Conservation (phyloP, 1,139 yeast species). For the Saccharomyces hybrid region DNA sequence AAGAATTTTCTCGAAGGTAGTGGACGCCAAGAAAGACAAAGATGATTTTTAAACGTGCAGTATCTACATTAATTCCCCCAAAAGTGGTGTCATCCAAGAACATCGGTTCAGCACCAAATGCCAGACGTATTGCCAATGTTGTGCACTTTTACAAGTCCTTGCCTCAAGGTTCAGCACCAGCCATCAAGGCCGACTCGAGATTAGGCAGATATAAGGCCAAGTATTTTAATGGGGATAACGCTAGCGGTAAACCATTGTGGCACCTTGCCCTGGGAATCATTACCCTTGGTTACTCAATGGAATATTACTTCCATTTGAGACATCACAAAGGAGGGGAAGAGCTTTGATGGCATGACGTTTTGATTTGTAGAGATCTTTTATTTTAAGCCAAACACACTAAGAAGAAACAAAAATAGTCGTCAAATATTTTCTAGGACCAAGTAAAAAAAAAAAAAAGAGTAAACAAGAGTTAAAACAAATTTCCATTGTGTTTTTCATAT, state of each 20-base stretch:
- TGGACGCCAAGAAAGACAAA: background rate
- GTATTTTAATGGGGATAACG: constrained; percentile 70
- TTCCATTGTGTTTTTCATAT: background rate
- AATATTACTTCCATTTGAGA: constrained; percentile 82
- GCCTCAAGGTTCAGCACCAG: constrained; percentile 88
- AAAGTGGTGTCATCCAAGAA: constrained; percentile 96
- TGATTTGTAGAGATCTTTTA: background rate
- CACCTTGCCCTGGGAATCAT: constrained; percentile 69
- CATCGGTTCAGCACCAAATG: constrained; percentile 91
- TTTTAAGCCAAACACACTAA: background rate
- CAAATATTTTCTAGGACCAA: background rate
- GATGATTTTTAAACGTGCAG: constrained; percentile 69
- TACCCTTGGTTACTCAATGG: constrained; percentile 80
- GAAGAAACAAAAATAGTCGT: background rate
- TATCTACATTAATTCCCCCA: constrained; percentile 96
- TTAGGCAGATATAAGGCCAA: constrained; percentile 71
- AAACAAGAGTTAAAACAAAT: background rate
- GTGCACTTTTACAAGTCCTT: constrained; percentile 92
- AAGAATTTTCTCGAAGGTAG: background rate
- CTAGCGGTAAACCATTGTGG: constrained; percentile 71
- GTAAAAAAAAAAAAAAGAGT: background rate
- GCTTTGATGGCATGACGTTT: constrained; percentile 11
- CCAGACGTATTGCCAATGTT: constrained; percentile 93
- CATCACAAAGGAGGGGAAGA: constrained; percentile 41
- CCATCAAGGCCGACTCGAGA: constrained; percentile 49